Evolutionary conservation across 805 yeast genomes (phyloP).

Genomic region (Cyberlindnera meyerae): DNA sequence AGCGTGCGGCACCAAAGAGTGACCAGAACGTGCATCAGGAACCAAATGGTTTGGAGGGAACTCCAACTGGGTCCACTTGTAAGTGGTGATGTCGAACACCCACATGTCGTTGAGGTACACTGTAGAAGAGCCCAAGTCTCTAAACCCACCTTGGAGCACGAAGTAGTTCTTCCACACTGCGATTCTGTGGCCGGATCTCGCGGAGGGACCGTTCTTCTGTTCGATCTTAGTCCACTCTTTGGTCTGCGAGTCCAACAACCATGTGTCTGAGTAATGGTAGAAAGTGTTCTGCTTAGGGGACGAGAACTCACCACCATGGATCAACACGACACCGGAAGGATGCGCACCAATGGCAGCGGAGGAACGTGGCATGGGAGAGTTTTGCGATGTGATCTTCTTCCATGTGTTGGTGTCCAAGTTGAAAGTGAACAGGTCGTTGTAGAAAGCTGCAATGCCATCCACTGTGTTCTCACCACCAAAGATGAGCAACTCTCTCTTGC

Average conservation of each 20-base stretch:
- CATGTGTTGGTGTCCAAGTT: slow-evolving; percentile 74
- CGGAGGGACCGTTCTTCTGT: slow-evolving; percentile 65
- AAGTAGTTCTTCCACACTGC: slow-evolving; percentile 89
- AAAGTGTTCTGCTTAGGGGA: slow-evolving; percentile 94
- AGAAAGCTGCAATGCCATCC: slow-evolving; percentile 54
- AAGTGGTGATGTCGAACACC: slow-evolving; percentile 85
- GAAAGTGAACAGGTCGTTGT: slow-evolving; percentile 75
- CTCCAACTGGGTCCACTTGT: slow-evolving; percentile 88
- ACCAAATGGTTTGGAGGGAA: slow-evolving; percentile 74
- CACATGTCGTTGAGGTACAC: slow-evolving; percentile 82
- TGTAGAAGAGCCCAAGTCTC: slow-evolving; percentile 81
- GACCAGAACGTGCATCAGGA: slow-evolving; percentile 94
- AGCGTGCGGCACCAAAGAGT: slow-evolving; percentile 69
- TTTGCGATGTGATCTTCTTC: slow-evolving; percentile 75
- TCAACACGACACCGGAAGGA: slow-evolving; percentile 77
- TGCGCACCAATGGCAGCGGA: slow-evolving; percentile 93
- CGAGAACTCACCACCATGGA: slow-evolving; percentile 97
- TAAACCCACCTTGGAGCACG: slow-evolving; percentile 84
- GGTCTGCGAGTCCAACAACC: slow-evolving; percentile 80
- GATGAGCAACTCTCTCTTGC: slow-evolving; percentile 69
- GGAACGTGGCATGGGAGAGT: slow-evolving; percentile 87
- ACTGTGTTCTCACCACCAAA: slow-evolving; percentile 85
- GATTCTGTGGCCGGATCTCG: slow-evolving; percentile 91
- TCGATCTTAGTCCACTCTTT: slow-evolving; percentile 93
- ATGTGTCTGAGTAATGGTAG: slow-evolving; percentile 94